A percentile compares a stretch with the other conserved stretches of the same genome.
phyloP scores from a whole-genome alignment of 2,329 filamentous ascomycete genomes.

The Ascocoryne sarcoides region DNA sequence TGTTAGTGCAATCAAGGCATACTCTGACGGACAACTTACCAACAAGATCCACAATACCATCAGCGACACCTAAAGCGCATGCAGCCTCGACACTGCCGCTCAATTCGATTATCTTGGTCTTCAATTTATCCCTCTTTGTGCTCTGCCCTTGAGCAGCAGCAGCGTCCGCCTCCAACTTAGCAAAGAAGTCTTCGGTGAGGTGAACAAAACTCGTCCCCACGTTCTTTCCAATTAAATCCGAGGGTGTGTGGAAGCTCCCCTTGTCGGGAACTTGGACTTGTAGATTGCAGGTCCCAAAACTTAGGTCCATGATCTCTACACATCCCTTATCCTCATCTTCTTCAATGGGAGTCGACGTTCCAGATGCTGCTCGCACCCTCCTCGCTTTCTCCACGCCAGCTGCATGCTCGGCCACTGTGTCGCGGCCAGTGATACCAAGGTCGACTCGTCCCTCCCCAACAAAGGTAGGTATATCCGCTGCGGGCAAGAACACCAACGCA shows the following conservation, averaged over 20 bases:
- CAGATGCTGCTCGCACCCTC: constrained; percentile 40
- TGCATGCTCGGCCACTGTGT: constrained; percentile 89
- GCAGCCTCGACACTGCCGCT: constrained; percentile 96
- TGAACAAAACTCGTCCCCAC: constrained; percentile 93
- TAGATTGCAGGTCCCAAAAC: constrained; percentile 83
- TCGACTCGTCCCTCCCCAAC: constrained; percentile 92
- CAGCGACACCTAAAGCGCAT: constrained; percentile 88
- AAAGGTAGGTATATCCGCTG: constrained; percentile 94
- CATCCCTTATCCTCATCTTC: constrained; percentile 40
- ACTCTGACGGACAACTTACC: constrained; percentile 61
- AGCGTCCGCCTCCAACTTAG: constrained; percentile 56
- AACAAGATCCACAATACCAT: constrained; percentile 95
- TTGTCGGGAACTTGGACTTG: constrained; percentile 96
- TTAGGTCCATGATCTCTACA: constrained; percentile 81
- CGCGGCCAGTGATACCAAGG: constrained; percentile 86
- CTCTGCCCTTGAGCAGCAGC: constrained; percentile 29
- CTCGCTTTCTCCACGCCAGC: constrained; percentile 45
- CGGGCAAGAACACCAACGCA: constrained; percentile 92
- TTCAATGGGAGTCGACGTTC: constrained; percentile 34
- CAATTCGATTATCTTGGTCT: constrained; percentile 86
- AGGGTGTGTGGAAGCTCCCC: constrained; percentile 58
- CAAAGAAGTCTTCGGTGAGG: constrained; percentile 76
- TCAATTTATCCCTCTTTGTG: constrained; percentile 44
- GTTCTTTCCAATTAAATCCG: constrained; percentile 82
- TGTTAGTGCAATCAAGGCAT: too few relatives aligned